Percentiles rank a stretch among this genome's conserved stretches.
Conservation (phyloP, 2,329 filamentous ascomycete species). For the Aspergillus sp. region DNA sequence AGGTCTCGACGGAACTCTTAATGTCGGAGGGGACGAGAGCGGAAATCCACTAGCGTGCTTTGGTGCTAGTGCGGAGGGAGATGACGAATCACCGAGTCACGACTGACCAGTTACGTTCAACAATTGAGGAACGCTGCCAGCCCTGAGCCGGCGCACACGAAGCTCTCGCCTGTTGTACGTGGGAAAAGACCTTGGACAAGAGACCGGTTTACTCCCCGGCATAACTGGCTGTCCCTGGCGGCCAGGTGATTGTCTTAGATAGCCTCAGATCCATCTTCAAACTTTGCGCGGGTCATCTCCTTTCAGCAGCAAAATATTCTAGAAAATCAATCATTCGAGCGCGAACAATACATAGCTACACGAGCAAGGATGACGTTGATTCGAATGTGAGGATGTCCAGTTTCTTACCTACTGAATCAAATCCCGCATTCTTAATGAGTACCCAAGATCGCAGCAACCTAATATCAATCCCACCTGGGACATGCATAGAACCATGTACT, state of each 20-base stretch:
- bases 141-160: background rate
- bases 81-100: conserved; percentile 29
- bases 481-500: background rate
- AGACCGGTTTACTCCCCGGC: no score
- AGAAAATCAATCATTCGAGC: no score
- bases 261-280: no score
- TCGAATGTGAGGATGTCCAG: no score
- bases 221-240: no score
- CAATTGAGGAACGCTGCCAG: conserved; percentile 13
- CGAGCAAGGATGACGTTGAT: no score
- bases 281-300: no score
- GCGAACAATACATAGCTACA: no score
- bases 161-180: no score
- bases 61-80: conserved; percentile 9
- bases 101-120: conserved; percentile 27
- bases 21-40: background rate
- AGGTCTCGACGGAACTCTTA: background rate
- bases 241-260: no score
- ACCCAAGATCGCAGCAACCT: background rate
- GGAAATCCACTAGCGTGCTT: background rate
- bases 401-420: background rate
- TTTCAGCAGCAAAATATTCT: no score
- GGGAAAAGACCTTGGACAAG: no score
- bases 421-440: background rate
- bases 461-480: background rate